Base-by-base conservation (phyloP, 2,329 filamentous ascomycete species). In the Phaeomoniella chlamydospora region DNA sequence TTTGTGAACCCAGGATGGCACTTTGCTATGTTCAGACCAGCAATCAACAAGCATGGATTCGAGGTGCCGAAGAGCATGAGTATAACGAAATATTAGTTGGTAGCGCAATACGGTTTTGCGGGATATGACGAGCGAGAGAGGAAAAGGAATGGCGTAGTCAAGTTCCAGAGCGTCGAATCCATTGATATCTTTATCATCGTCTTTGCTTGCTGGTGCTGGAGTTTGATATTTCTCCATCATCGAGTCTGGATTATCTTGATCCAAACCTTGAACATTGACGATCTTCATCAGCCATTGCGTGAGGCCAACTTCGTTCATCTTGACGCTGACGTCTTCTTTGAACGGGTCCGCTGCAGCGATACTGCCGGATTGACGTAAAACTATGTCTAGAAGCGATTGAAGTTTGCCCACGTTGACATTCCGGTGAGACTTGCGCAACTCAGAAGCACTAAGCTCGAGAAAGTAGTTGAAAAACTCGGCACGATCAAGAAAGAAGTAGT, bases 391-490 rank as follows among this genome's bases (percentile, higher is more conserved):
- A 17, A 98, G 66, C 6, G 86, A 94, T 56, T 98, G 90, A 30
- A 98, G 68, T 57, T 98, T 98, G 55, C 77, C 77, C 37, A 83
- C 82, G 51, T 96, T 98, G 57, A 96, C 86, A 37, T 72, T 72
- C 53, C 85, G 85, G 39, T 87, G 83, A 18, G 82, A 80, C 54
- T 94, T 94, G 49, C 84, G 81, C 39, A 98, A 68, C 58, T 98
- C 90, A 1, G 86, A 87, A 18, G 81, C 70, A 37, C 85, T 78
- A 14, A 98, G 75, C 53, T 98, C 90, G 40, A 98, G 76, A 56
- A 98, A 98, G 58, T 96, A 93, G 2, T 86, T 86, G 58, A 98
- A 96, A 64, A 94, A 98, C 56, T 98, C 90, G 19, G 90, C 94
- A 5, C 87, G 81, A 49, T 96, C 88, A 42, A 98, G 77, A 67